These are phyloP conservation scores for Moricandia arvensis DNA, from an alignment of 345 rosid species.

Conservation along the genomic window DNA sequence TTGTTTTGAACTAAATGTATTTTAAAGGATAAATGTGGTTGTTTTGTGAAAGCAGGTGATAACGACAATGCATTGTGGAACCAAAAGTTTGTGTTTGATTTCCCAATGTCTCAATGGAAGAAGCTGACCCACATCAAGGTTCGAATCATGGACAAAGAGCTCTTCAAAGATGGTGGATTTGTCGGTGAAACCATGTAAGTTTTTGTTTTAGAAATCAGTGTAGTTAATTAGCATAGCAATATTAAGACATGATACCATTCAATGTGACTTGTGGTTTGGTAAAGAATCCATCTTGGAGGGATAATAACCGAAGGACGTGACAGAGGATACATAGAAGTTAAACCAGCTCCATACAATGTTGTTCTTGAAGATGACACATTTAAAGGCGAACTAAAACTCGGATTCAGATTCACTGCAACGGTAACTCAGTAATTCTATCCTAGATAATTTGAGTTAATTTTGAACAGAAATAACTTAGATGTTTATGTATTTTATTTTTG, in stretches of 20 bases:
- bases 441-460: neutral
- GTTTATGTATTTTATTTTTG: neutral
- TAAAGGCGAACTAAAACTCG: conserved; percentile 63
- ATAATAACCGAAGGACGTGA: conserved; percentile 60
- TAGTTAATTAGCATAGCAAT: neutral
- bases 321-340: conserved; percentile 51
- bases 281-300: conserved; percentile 75
- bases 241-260: neutral
- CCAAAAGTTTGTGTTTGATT: conserved; percentile 74
- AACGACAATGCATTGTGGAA: conserved; percentile 68
- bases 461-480: neutral
- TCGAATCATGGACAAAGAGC: conserved; percentile 63
- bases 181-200: conserved; percentile 76
- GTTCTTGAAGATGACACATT: conserved; percentile 75
- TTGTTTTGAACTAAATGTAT: neutral
- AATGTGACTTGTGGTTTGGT: neutral
- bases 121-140: conserved; percentile 53
- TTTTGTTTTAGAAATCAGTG: neutral
- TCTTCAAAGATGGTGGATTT: conserved; percentile 55
- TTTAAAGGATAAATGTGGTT: neutral
- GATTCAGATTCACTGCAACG: conserved; percentile 58
- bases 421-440: conserved; percentile 32
- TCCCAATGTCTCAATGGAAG: conserved; percentile 53
- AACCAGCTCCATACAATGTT: conserved; percentile 64
- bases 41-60: conserved; percentile 43